Evolutionary conservation across 768 basidiomycete genomes (phyloP), one percentile per base, ranked within the genome.

Genomic region (Termitomyces sp.): DNA sequence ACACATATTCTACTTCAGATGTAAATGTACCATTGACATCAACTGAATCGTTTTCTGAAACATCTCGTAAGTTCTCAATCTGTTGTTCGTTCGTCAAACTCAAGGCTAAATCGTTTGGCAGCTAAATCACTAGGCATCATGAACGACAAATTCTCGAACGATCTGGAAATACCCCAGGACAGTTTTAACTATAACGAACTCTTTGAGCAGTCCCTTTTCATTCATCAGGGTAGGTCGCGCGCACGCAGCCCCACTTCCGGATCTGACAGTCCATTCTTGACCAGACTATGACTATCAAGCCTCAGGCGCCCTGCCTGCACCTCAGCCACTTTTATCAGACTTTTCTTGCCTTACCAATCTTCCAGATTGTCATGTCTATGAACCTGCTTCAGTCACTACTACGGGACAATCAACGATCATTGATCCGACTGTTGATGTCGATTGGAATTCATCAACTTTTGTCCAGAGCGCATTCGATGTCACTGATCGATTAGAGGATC

Each of bases 131-230:
- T 34, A 34, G 7, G 20, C 13, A 13, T 34, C 3, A 26, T 34
- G 8, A 16, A 37, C 9, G 10, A 36, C 24, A 10, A 2, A 18
- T 37, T 26, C 3, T 37, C 22, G 16, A 16, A 37, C 18, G 34
- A 24, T 10, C 34, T 37, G 9, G 16, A 37, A 26, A 50, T 50
- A 37, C 37, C 49, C 0, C 54, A 53, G 14, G 52, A 58, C 34
- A 12, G 18, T 27, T 57, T 54, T 22, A 30, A 58, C n/a, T 53
- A 53, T n/a, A 51, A 52, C 14, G 60, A 57, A 40, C 33, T 61
- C 8, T 61, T 61, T n/a, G 60, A 61, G n/a, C 40, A 60, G 27
- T 43, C 33, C 10, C 3, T 36, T 27, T 39, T 45, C 16, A 16
- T 22, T 3, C 39, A 24, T n/a, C n/a, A 44, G 39, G 32, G 60